Percentiles rank a stretch among this genome's conserved stretches.
phyloP scores from a whole-genome alignment of 768 basidiomycete genomes.

The Russula vinacea region DNA sequence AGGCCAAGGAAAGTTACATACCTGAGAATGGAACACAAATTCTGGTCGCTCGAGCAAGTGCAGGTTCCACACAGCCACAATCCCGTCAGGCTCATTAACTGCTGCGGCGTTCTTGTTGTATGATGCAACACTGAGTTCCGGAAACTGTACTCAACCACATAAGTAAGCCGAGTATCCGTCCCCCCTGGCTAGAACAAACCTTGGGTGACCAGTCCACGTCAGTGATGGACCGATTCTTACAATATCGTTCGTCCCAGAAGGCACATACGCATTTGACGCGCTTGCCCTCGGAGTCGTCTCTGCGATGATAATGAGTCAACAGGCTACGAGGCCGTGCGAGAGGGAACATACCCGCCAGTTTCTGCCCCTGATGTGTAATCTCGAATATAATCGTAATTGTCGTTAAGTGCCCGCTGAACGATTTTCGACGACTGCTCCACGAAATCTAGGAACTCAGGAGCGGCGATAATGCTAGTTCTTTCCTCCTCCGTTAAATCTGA shows the following conservation, averaged over 20 bases:
- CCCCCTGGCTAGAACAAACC: constrained; percentile 43
- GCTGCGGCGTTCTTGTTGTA: constrained; percentile 97
- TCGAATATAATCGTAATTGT: constrained; percentile 93
- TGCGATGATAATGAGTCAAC: constrained; percentile 35
- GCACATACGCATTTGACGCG: constrained; percentile 91
- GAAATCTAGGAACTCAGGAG: constrained; percentile 90
- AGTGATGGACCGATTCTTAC: constrained; percentile 91
- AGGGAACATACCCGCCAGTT: constrained; percentile 64
- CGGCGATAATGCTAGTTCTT: constrained; percentile 72
- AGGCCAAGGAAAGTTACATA: constrained; percentile 39
- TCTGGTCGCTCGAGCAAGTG: constrained; percentile 94
- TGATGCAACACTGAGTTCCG: constrained; percentile 90
- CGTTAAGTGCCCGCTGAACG: constrained; percentile 89
- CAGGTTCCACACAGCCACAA: constrained; percentile 96
- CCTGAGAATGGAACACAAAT: constrained; percentile 98
- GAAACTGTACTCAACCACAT: constrained; percentile 57
- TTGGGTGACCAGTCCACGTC: constrained; percentile 98
- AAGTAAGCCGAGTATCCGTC: neutral
- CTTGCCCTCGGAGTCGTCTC: constrained; percentile 88
- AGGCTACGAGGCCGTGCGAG: neutral
- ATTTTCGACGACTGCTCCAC: constrained; percentile 94
- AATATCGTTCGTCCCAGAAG: constrained; percentile 88
- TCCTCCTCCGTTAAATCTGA: constrained; percentile 87
- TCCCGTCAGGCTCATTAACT: constrained; percentile 92
- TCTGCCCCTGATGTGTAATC: constrained; percentile 94